Evolutionary conservation across 2,329 filamentous ascomycete genomes (phyloP).

Genomic region (Aspergillus nomiae): DNA sequence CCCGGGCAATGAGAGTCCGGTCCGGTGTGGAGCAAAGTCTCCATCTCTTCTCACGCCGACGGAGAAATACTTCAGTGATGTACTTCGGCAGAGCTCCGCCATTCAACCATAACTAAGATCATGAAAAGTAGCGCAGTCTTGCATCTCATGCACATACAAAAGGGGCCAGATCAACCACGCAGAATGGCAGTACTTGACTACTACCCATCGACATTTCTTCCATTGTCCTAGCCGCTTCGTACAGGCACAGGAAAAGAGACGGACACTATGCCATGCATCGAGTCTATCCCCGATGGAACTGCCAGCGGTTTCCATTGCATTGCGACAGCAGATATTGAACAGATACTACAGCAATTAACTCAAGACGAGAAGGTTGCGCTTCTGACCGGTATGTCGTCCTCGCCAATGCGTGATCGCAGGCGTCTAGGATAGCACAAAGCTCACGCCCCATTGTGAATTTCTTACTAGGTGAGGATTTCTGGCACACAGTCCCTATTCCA

Average conservation of each 20-base stretch:
- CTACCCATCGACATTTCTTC: neutral
- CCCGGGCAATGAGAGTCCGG: neutral
- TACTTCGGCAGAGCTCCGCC: too few species aligned
- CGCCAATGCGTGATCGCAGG: neutral
- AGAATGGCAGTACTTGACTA: neutral
- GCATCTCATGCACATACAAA: neutral
- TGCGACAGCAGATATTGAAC: constrained; percentile 32
- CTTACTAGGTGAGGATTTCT: constrained; percentile 57
- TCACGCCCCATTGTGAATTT: neutral
- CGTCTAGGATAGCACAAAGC: neutral
- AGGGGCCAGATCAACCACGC: neutral
- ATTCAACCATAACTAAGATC: too few species aligned
- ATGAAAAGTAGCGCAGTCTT: too few species aligned
- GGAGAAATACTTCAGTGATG: neutral
- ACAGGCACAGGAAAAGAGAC: neutral
- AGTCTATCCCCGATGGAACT: neutral
- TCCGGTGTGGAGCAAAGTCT: neutral
- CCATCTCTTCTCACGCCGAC: neutral
- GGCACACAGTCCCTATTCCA: constrained; percentile 67
- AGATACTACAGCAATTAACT: constrained; percentile 55
- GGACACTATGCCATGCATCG: neutral
- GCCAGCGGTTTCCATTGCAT: constrained; percentile 5
- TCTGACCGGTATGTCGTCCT: constrained; percentile 31
- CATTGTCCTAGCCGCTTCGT: neutral
- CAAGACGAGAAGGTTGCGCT: constrained; percentile 59